Percentiles rank a stretch among this genome's conserved stretches.
These are phyloP conservation scores for Oidiodendron maius DNA, from an alignment of 495 filamentous ascomycete genomes.

Conservation along the genomic window DNA sequence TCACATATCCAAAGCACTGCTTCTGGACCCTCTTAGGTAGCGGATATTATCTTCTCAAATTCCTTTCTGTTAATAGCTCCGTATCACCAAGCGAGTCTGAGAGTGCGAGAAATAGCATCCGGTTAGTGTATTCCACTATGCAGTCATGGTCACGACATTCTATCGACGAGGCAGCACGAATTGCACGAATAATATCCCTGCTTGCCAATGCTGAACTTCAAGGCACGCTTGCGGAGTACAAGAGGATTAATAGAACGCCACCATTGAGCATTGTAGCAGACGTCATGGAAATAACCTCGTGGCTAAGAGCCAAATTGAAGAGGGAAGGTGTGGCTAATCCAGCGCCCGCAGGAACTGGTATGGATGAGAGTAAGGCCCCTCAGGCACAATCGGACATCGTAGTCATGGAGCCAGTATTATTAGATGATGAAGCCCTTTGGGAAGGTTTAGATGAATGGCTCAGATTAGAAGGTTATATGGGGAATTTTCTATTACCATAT, in stretches of 20 bases:
- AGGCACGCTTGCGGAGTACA: neutral
- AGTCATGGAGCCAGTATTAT: neutral
- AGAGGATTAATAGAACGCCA: neutral
- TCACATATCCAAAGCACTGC: neutral
- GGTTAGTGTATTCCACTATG: neutral
- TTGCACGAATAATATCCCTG: neutral
- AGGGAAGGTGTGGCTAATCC: neutral
- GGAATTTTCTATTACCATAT: neutral
- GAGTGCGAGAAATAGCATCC: neutral
- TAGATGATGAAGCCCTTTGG: constrained; percentile 2
- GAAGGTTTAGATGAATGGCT: neutral
- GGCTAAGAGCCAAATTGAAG: neutral
- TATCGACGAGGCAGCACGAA: neutral
- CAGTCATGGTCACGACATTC: neutral
- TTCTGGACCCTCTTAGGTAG: constrained; percentile 1
- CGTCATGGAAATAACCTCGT: neutral
- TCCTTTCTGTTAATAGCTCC: neutral
- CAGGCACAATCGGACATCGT: neutral
- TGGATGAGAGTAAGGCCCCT: neutral
- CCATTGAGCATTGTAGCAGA: neutral
- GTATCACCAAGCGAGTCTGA: neutral
- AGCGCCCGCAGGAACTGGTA: neutral
- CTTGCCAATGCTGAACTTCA: constrained; percentile 1
- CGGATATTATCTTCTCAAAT: constrained; percentile 1
- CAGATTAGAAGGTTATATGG: neutral